Evolutionary conservation across 2,329 filamentous ascomycete species (phyloP).

Genomic region (Fusarium phyllophilum): DNA sequence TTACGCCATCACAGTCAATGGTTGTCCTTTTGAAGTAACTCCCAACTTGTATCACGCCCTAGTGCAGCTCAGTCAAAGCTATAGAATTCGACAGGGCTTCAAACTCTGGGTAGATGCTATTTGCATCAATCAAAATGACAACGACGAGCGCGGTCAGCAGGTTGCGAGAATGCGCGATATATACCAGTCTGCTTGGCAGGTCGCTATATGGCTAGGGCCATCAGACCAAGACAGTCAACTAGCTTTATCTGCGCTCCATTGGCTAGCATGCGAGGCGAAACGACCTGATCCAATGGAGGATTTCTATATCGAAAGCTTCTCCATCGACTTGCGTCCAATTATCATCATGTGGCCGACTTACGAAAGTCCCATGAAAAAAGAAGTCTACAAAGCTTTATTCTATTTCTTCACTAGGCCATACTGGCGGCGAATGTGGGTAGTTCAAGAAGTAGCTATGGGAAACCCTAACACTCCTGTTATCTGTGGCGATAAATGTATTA

Average conservation of each 20-base stretch:
- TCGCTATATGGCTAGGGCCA: neutral
- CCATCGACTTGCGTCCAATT: neutral
- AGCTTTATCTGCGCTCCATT: neutral
- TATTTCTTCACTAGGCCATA: neutral
- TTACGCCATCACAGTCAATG: neutral
- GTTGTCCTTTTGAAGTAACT: neutral
- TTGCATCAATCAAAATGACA: too few relatives aligned
- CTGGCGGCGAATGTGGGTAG: neutral
- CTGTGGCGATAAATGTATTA: rapidly evolving
- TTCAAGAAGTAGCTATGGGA: neutral
- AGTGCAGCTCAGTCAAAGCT: neutral
- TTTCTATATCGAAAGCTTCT: neutral
- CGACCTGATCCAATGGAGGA: neutral
- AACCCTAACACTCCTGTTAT: rapidly evolving
- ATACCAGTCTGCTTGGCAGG: neutral
- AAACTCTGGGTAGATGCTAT: neutral
- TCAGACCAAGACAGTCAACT: neutral
- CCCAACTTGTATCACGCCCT: neutral
- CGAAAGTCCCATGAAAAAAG: neutral
- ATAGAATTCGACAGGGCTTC: neutral
- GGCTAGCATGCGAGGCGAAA: neutral
- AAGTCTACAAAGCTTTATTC: rapidly evolving
- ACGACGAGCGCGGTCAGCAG: neutral
- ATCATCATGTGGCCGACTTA: rapidly evolving
- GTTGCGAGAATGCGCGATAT: neutral